phyloP scores from a whole-genome alignment of 2,329 filamentous ascomycete genomes.

The Anisogramma anomala region DNA sequence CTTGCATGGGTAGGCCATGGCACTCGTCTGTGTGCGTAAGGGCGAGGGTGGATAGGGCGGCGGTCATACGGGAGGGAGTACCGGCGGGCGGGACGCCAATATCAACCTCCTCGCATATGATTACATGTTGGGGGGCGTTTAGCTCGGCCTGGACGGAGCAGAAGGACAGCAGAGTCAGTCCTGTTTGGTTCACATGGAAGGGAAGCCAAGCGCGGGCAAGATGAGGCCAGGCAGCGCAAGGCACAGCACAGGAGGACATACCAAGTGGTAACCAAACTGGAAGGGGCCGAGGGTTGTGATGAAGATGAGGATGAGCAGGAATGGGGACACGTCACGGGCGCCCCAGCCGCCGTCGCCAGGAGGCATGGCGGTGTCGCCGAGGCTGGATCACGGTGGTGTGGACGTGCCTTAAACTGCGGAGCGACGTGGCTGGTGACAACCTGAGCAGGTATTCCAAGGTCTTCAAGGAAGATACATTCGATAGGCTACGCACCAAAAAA shows the following conservation, averaged over 20 bases:
- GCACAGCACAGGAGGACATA: slow-evolving; percentile 27
- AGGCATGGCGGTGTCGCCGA: slow-evolving; percentile 9
- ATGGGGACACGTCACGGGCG: slow-evolving; percentile 51
- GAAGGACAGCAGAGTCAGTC: slow-evolving; percentile 15
- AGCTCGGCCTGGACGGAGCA: slow-evolving; percentile 60
- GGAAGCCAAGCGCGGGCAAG: slow-evolving; percentile 55
- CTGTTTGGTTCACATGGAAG: slow-evolving; percentile 58
- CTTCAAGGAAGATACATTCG: neutral
- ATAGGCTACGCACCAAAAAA: neutral
- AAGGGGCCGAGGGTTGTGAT: slow-evolving; percentile 76
- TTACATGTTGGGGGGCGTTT: slow-evolving; percentile 87
- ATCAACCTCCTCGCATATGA: slow-evolving; percentile 61
- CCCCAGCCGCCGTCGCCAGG: slow-evolving; percentile 24
- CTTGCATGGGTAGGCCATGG: slow-evolving; percentile 62
- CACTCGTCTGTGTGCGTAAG: slow-evolving; percentile 53
- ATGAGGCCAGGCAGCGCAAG: slow-evolving; percentile 61
- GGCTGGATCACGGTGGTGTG: too few species aligned
- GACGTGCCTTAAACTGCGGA: too few species aligned
- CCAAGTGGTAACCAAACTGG: slow-evolving; percentile 89
- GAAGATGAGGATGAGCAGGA: slow-evolving; percentile 64
- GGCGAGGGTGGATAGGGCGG: slow-evolving; percentile 19
- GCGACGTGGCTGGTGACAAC: too few species aligned
- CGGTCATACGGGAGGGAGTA: slow-evolving; percentile 26
- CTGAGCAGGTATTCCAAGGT: too few species aligned
- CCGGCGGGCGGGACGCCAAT: slow-evolving; percentile 25